phyloP scores from a whole-genome alignment of 208 protist genomes.

The Crithidia brevicula region DNA sequence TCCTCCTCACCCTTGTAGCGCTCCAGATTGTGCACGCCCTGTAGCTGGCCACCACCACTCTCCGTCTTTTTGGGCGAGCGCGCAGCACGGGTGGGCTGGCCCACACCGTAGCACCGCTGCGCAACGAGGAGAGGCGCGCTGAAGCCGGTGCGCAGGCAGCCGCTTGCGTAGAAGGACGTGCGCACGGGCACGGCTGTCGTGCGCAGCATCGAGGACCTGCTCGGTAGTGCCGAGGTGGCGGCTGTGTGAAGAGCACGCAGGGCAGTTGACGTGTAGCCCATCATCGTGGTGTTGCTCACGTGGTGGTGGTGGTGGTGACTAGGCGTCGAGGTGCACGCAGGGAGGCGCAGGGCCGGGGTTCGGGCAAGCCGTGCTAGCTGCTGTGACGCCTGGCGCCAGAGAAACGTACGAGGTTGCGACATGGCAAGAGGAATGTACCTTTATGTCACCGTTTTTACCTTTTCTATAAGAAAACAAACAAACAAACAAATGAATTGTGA shows the following conservation, averaged over 20 bases:
- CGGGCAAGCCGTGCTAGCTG: slow-evolving; percentile 5
- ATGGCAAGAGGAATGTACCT: slow-evolving; percentile 14
- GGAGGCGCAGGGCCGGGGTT: background rate
- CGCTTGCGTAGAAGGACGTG: slow-evolving; percentile 17
- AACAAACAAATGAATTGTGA: no score
- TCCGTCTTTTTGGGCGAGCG: slow-evolving; percentile 13
- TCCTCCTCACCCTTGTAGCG: slow-evolving; percentile 59
- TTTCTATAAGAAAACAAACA: background rate
- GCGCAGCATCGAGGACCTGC: background rate
- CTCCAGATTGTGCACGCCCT: slow-evolving; percentile 55
- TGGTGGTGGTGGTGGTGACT: background rate
- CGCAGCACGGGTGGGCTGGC: background rate
- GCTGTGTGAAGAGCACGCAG: background rate
- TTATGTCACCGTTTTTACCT: background rate
- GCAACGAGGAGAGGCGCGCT: background rate
- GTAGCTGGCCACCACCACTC: slow-evolving; percentile 41
- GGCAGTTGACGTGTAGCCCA: background rate
- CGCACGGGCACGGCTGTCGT: no score
- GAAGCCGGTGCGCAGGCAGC: background rate
- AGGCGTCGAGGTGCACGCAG: background rate
- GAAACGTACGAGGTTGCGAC: background rate
- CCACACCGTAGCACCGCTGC: slow-evolving; percentile 21
- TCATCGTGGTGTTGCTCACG: background rate
- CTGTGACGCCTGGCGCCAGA: slow-evolving; percentile 8
- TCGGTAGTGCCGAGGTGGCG: background rate